Evolutionary conservation across 2,329 filamentous ascomycete species (phyloP).

Genomic region (Aspergillus sp.): DNA sequence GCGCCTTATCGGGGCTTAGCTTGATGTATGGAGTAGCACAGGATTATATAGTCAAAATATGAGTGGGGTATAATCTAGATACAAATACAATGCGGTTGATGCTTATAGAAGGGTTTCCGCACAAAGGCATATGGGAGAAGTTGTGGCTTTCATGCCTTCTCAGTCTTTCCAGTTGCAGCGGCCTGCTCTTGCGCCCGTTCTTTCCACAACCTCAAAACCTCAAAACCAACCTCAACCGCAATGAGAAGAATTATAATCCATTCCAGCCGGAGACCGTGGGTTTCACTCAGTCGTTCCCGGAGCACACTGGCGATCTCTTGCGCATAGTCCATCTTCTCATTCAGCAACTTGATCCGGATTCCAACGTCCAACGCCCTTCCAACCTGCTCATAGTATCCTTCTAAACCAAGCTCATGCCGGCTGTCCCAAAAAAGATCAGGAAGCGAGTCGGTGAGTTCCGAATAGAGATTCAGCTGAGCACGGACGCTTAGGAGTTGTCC

Average conservation of each 20-base stretch:
- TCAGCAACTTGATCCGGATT: slow-evolving; percentile 84
- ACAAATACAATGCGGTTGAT: neutral
- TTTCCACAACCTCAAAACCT: slow-evolving; percentile 71
- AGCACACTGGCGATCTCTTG: slow-evolving; percentile 91
- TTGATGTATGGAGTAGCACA: neutral
- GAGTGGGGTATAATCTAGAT: slow-evolving; percentile 6
- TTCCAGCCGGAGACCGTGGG: slow-evolving; percentile 82
- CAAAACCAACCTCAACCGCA: slow-evolving; percentile 86
- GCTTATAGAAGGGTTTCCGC: neutral
- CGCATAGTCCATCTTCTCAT: slow-evolving; percentile 97
- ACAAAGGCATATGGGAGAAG: neutral
- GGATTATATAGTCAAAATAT: neutral
- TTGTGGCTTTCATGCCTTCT: neutral
- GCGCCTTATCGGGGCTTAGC: neutral
- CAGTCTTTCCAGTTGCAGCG: slow-evolving; percentile 10
- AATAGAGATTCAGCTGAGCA: slow-evolving; percentile 94
- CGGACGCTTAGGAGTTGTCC: slow-evolving; percentile 86
- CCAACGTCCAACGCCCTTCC: slow-evolving; percentile 87
- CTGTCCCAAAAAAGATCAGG: slow-evolving; percentile 98
- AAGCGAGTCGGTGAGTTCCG: slow-evolving; percentile 89
- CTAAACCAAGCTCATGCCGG: slow-evolving; percentile 81
- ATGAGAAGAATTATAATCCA: slow-evolving; percentile 97
- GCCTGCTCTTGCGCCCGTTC: slow-evolving; percentile 52
- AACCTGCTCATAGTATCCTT: slow-evolving; percentile 93
- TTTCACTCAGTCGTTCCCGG: slow-evolving; percentile 84